phyloP scores from a whole-genome alignment of 1,284 basidiomycete species.

The Apiotrichum porosum region DNA sequence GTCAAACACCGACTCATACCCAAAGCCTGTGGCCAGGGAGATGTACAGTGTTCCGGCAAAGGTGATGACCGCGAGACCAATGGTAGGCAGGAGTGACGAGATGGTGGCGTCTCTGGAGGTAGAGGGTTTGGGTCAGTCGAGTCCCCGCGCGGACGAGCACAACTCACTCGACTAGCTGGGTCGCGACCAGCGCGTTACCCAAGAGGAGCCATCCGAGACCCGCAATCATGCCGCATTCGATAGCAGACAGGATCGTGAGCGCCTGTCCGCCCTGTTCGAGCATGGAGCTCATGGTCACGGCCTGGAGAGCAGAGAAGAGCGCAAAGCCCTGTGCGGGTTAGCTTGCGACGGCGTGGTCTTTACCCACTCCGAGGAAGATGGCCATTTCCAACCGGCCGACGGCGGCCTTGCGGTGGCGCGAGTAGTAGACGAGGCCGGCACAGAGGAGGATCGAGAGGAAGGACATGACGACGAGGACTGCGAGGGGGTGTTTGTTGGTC shows the following conservation, averaged over 20 bases:
- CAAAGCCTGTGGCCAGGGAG: constrained; percentile 66
- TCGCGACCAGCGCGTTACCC: constrained; percentile 71
- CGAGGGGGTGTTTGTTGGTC: background rate
- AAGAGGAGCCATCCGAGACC: constrained; percentile 71
- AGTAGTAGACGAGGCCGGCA: constrained; percentile 20
- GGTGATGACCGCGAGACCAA: constrained; percentile 58
- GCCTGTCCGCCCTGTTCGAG: constrained; percentile 62
- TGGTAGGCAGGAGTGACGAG: constrained; percentile 38
- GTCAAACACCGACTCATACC: constrained; percentile 61
- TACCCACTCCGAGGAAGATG: constrained; percentile 33
- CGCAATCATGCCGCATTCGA: constrained; percentile 64
- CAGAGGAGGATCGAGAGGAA: constrained; percentile 31
- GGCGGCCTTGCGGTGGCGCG: constrained; percentile 33
- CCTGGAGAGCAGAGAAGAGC: constrained; percentile 67
- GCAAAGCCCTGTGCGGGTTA: constrained; percentile 56
- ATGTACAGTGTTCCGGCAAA: constrained; percentile 71
- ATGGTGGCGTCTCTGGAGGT: constrained; percentile 62
- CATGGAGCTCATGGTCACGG: constrained; percentile 69
- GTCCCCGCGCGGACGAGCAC: background rate
- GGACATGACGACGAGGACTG: constrained; percentile 40
- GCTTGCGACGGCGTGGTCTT: background rate
- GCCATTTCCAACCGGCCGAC: constrained; percentile 41
- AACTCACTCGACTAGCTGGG: constrained; percentile 57
- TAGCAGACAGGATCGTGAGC: constrained; percentile 65
- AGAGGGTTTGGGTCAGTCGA: background rate